Conservation (phyloP, 352 stramenopile genomes). For the Pythium grandisporangium region DNA sequence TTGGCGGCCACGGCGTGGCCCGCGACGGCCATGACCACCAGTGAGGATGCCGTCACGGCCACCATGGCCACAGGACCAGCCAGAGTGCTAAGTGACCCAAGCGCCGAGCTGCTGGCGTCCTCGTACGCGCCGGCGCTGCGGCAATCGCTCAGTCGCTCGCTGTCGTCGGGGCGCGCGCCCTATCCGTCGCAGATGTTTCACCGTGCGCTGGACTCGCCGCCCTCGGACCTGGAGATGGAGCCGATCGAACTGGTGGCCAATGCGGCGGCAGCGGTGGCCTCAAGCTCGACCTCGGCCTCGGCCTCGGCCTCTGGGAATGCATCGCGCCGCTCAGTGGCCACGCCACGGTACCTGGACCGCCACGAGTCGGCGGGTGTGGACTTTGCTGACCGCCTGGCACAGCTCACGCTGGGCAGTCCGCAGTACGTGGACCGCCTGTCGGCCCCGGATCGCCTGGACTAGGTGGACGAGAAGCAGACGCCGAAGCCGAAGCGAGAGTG, state of each 20-base stretch:
- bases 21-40: no score
- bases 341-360: slow-evolving; percentile 4
- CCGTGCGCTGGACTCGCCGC: slow-evolving; percentile 1
- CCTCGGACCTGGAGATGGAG: slow-evolving; percentile 13
- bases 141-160: slow-evolving; percentile 15
- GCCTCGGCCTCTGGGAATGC: no score
- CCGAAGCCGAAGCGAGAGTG: no score
- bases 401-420: slow-evolving; percentile 11
- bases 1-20: no score
- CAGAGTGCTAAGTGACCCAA: slow-evolving; percentile 11
- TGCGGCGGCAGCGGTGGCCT: no score
- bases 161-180: slow-evolving; percentile 3
- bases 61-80: no score
- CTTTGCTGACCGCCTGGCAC: slow-evolving; percentile 8
- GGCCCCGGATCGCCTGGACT: slow-evolving; percentile 12
- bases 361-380: slow-evolving; percentile 3
- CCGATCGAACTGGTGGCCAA: no score
- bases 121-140: slow-evolving; percentile 12
- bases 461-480: no score
- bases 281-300: no score
- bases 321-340: background rate
- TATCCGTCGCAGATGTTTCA: slow-evolving; percentile 10
- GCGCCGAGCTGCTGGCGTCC: slow-evolving; percentile 13
- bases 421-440: slow-evolving; percentile 13
- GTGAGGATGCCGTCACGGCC: no score